These are phyloP conservation scores for Pelagophyceae sp. DNA, from an alignment of 352 stramenopile genomes.

Conservation along the genomic window DNA sequence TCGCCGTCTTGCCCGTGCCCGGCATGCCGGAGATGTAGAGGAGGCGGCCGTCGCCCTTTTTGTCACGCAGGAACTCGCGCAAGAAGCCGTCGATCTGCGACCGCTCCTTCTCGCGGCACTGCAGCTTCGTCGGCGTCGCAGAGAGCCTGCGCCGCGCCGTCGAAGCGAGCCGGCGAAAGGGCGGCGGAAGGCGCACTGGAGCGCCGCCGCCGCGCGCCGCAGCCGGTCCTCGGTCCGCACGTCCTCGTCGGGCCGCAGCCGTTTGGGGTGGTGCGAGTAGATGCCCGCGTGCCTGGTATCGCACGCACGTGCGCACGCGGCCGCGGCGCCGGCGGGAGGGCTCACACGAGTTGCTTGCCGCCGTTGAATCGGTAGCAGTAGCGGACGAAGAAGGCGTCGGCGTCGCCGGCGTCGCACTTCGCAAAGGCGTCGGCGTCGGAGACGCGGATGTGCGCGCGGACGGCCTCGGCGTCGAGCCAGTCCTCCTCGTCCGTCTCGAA, in stretches of 20 bases:
- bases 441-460: slow-evolving; percentile 12
- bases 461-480: slow-evolving; percentile 26
- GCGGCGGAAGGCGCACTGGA: no score
- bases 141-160: no score
- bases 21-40: slow-evolving; percentile 40
- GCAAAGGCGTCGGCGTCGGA: slow-evolving; percentile 21
- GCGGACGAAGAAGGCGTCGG: slow-evolving; percentile 20
- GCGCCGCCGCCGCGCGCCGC: neutral
- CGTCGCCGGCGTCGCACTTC: neutral
- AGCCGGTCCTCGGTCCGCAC: neutral
- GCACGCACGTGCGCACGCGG: neutral
- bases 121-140: slow-evolving; percentile 25
- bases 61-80: slow-evolving; percentile 8
- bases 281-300: no score
- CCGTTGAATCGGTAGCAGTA: neutral
- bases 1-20: slow-evolving; percentile 56
- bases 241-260: neutral
- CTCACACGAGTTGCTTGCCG: neutral
- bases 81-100: slow-evolving; percentile 30
- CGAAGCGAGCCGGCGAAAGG: no score
- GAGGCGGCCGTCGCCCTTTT: slow-evolving; percentile 20
- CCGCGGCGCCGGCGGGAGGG: neutral
- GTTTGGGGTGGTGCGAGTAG: no score
- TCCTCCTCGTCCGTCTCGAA: slow-evolving; percentile 32
- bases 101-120: slow-evolving; percentile 33